These are phyloP conservation scores for Boechera divaricarpa DNA, from an alignment of 345 rosid genomes.

Conservation along the genomic window DNA sequence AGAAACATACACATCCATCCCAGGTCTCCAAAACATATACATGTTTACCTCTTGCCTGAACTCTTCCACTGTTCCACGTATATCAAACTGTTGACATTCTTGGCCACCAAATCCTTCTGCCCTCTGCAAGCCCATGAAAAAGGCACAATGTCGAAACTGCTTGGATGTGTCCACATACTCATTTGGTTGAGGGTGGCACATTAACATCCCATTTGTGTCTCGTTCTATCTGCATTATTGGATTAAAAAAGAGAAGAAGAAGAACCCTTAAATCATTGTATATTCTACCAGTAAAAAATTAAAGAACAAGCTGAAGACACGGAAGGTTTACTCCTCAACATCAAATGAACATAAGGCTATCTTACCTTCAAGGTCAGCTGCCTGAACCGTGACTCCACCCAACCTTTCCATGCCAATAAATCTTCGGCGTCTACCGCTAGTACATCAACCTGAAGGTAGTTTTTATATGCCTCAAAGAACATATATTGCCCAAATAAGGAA, in stretches of 20 bases:
- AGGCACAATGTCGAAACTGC: conserved; percentile 58
- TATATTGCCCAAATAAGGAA: conserved; percentile 61
- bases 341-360: conserved; percentile 18
- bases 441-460: conserved; percentile 73
- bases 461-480: conserved; percentile 68
- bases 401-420: conserved; percentile 69
- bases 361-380: conserved; percentile 66
- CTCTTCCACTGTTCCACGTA: conserved; percentile 66
- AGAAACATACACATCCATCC: conserved; percentile 69
- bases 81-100: conserved; percentile 77
- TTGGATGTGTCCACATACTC: conserved; percentile 61
- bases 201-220: conserved; percentile 70
- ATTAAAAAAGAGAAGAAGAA: conserved; percentile 1
- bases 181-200: conserved; percentile 72
- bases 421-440: conserved; percentile 57
- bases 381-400: conserved; percentile 84
- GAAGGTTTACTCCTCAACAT: not conserved
- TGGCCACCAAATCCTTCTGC: conserved; percentile 59
- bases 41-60: conserved; percentile 59
- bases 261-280: not conserved
- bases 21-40: conserved; percentile 70
- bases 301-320: not conserved
- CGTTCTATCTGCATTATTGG: conserved; percentile 59
- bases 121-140: conserved; percentile 76
- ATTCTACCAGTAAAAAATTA: not conserved